These are phyloP conservation scores for Filobasidium wieringae DNA, from an alignment of 768 basidiomycete species.

Conservation along the genomic window DNA sequence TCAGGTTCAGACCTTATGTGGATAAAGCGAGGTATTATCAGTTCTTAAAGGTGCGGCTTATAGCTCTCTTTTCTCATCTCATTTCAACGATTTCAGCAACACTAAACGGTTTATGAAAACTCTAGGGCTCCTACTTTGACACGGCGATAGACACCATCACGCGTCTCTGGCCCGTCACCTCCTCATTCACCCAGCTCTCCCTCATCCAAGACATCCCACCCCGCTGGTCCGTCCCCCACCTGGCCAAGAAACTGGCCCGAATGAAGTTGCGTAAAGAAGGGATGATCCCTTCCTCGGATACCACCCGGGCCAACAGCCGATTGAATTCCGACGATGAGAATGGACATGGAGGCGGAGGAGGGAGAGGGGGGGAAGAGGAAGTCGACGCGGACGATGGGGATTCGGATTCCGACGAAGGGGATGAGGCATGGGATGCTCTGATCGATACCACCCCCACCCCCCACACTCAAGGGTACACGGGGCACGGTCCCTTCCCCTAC, in stretches of 20 bases:
- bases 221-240: slow-evolving; percentile 21
- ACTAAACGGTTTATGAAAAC: background rate
- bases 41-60: slow-evolving; percentile 45
- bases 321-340: background rate
- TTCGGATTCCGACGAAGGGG: background rate
- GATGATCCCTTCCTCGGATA: too few species aligned
- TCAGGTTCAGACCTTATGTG: slow-evolving; percentile 72
- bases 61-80: background rate
- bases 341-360: background rate
- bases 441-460: slow-evolving; percentile 20
- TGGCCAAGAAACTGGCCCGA: slow-evolving; percentile 23
- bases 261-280: slow-evolving; percentile 8
- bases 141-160: slow-evolving; percentile 53
- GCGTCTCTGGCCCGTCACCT: slow-evolving; percentile 46
- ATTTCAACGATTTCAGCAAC: background rate
- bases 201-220: slow-evolving; percentile 42
- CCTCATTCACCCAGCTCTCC: slow-evolving; percentile 34
- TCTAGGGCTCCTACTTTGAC: slow-evolving; percentile 72
- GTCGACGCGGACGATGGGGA: background rate
- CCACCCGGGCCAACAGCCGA: slow-evolving; percentile 8
- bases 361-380: background rate
- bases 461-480: slow-evolving; percentile 23
- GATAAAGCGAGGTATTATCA: slow-evolving; percentile 69
- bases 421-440: slow-evolving; percentile 4
- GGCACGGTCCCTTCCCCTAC: slow-evolving; percentile 38